phyloP scores from a whole-genome alignment of 495 filamentous ascomycete genomes.

The Staphylotrichum longicolle region DNA sequence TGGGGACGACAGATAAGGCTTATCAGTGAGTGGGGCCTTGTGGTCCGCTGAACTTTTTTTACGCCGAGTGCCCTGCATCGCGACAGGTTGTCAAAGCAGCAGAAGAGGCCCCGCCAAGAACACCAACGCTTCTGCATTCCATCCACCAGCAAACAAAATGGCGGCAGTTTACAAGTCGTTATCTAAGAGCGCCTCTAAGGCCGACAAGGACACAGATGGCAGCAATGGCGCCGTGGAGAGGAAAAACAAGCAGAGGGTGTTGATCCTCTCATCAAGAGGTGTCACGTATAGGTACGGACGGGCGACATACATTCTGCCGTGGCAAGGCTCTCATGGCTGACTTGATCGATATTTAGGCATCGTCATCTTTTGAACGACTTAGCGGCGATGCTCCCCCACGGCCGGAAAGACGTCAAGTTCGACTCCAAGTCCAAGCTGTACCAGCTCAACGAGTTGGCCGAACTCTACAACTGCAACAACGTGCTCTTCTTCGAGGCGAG shows the following conservation, averaged over 20 bases:
- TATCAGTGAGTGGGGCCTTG: slow-evolving; percentile 27
- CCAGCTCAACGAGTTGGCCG: slow-evolving; percentile 92
- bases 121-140: neutral
- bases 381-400: slow-evolving; percentile 82
- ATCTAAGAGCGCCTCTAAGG: slow-evolving; percentile 60
- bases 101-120: slow-evolving; percentile 18
- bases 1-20: slow-evolving; percentile 23
- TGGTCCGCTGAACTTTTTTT: slow-evolving; percentile 31
- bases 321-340: slow-evolving; percentile 2
- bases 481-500: slow-evolving; percentile 94
- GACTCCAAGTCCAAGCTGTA: slow-evolving; percentile 93
- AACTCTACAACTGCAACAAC: slow-evolving; percentile 99
- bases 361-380: slow-evolving; percentile 91
- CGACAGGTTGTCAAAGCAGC: neutral
- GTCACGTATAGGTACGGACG: slow-evolving; percentile 72
- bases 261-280: slow-evolving; percentile 86
- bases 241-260: slow-evolving; percentile 69
- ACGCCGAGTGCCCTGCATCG: neutral
- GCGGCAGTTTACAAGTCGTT: slow-evolving; percentile 92
- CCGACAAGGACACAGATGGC: slow-evolving; percentile 33
- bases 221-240: slow-evolving; percentile 48
- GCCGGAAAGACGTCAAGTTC: slow-evolving; percentile 90
- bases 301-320: neutral
- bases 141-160: slow-evolving; percentile 54
- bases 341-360: slow-evolving; percentile 55